phyloP scores from a whole-genome alignment of 2,329 filamentous ascomycete species.

The Fusarium azukiicola region DNA sequence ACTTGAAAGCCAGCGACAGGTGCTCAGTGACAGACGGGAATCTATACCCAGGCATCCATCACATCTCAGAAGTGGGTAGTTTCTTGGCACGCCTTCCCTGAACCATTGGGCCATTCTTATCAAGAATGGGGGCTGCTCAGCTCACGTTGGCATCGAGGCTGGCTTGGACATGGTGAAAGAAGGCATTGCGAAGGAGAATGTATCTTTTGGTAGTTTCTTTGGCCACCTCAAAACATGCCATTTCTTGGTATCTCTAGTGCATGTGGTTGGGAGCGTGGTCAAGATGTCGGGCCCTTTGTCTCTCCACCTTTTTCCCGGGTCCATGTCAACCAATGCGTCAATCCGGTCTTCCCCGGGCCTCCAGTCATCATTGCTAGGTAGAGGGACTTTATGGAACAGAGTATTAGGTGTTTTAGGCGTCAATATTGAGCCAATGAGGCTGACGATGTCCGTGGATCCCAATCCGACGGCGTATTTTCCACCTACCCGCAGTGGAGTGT shows the following conservation, averaged over 20 bases:
- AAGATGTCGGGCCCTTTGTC: background rate
- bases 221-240: background rate
- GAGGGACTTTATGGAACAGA: background rate
- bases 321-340: background rate
- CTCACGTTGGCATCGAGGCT: background rate
- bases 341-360: background rate
- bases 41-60: conserved; percentile 5
- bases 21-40: background rate
- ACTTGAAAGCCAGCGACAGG: background rate
- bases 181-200: background rate
- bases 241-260: background rate
- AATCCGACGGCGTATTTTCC: background rate
- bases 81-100: background rate
- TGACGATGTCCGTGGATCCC: background rate
- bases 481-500: background rate
- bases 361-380: background rate
- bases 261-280: background rate
- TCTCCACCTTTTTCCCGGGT: background rate
- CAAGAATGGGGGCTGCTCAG: background rate
- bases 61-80: conserved; percentile 8
- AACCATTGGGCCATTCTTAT: background rate
- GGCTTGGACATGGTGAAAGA: background rate
- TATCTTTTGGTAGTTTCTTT: background rate
- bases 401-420: background rate
- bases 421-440: background rate